Percentiles rank a stretch among this genome's conserved stretches.
Evolutionary conservation across 192 early-diverging fungal species (phyloP).

Genomic region (Radiomyces spectabilis): DNA sequence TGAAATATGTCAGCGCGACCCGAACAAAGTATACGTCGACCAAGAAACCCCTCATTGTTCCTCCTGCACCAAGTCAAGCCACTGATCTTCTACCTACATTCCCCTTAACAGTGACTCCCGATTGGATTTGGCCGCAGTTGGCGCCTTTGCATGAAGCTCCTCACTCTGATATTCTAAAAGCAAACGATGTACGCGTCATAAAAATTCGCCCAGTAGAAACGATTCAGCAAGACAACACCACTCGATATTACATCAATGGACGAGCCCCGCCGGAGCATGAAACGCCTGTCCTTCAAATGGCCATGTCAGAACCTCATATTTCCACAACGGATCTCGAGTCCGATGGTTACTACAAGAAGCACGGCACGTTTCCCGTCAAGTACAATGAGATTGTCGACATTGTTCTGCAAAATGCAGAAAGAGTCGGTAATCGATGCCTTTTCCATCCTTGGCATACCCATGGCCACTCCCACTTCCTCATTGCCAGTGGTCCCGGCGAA

Average conservation of each 20-base stretch:
- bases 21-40: too few relatives aligned
- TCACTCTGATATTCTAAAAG: neutral
- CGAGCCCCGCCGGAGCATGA: neutral
- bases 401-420: constrained; percentile 18
- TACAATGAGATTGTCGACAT: constrained; percentile 12
- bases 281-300: neutral
- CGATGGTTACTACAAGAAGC: constrained; percentile 21
- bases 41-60: too few relatives aligned
- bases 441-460: constrained; percentile 21
- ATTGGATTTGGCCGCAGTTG: neutral
- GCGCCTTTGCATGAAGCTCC: neutral
- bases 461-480: constrained; percentile 18
- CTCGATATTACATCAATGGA: neutral
- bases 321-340: neutral
- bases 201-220: neutral
- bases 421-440: constrained; percentile 3
- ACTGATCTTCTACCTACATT: too few relatives aligned
- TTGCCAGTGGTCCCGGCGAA: constrained; percentile 6
- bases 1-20: neutral
- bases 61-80: too few relatives aligned
- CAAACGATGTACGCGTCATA: neutral
- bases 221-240: neutral
- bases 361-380: constrained; percentile 3
- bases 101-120: neutral
- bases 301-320: neutral